These are phyloP conservation scores for Rhizophlyctis rosea DNA, from an alignment of 192 early-diverging fungal species.

Conservation along the genomic window DNA sequence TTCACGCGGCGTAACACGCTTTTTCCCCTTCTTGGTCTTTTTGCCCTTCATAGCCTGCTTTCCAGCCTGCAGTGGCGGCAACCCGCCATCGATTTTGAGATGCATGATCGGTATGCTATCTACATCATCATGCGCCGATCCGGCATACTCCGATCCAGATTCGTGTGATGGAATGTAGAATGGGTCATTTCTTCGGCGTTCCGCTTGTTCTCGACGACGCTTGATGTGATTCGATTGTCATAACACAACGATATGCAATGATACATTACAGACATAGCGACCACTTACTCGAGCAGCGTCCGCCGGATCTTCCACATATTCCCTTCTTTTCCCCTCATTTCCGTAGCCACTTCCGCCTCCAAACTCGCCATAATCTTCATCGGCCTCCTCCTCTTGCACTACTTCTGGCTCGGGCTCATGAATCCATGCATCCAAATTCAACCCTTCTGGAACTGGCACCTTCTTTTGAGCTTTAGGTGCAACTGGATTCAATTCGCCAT, in stretches of 20 bases:
- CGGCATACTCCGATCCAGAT: conserved; percentile 25
- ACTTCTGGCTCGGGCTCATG: conserved; percentile 62
- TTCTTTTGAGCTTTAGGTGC: conserved; percentile 84
- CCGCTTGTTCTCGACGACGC: conserved; percentile 28
- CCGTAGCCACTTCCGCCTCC: conserved; percentile 30
- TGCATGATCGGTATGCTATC: conserved; percentile 81
- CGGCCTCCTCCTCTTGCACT: conserved; percentile 18
- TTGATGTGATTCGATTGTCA: not conserved
- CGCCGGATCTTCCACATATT: not conserved
- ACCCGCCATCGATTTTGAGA: conserved; percentile 25
- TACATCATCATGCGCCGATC: conserved; percentile 64
- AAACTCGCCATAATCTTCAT: conserved; percentile 34
- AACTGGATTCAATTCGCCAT: conserved; percentile 86
- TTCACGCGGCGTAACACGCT: not conserved
- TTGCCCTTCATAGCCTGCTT: conserved; percentile 4
- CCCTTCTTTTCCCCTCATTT: conserved; percentile 16
- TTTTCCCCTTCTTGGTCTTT: conserved; percentile 14
- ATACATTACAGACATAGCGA: not conserved
- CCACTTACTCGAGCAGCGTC: conserved; percentile 3
- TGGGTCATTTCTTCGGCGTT: conserved; percentile 55
- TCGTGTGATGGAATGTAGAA: conserved; percentile 63
- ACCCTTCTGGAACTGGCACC: conserved; percentile 81
- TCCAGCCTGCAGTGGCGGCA: not conserved
- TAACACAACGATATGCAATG: not conserved
- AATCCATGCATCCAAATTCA: conserved; percentile 83